Base-by-base conservation (phyloP, 2,329 filamentous ascomycete species). In the Cladosporium sphaerospermum region DNA sequence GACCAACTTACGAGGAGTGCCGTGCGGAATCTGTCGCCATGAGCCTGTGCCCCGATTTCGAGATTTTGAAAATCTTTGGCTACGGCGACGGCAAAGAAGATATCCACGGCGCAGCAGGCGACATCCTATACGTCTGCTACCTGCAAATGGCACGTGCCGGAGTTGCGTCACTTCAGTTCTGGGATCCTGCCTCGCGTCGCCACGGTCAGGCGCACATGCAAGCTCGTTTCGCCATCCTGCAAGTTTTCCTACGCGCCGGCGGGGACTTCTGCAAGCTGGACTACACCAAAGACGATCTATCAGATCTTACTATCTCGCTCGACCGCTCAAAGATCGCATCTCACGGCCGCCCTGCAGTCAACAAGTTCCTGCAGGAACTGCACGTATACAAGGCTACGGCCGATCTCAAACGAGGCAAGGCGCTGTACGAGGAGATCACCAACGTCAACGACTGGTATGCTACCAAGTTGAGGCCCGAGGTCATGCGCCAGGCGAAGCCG, bases 81-180 rank as follows among this genome's bases (percentile, higher is more conserved):
- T 93, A 92, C 56, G 91, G 90, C 28, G 80, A 95, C 61, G 90
- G 90, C 16, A 80, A 73, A 14, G 72, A 78, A 48, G 79, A 95
- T 63, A 85, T 95, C 60, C 74, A 87, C 59, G 79, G 81, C 55
- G 82, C 87, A 64, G 89, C 90, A 9, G 91, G 90, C 41, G 87
- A 96, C 65, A 83, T 99, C 6, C 81, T 97, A 7, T 96, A 92
- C 64, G 83, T 85, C 0, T 85, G 87, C 2, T 99, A 97, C 69
- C 80, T 99, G 9, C 84, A 85, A 61, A 97, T 99, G 92, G 93
- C 93, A 11, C 83, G 91, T 36, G 89, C 90, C n/a, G 93, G 93
- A 56, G 77, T 99, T 42, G 82, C 84, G 5, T 87, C 91, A 1
- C 79, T 97, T 18, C 92, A 97, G 68, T 89, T 93, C 78, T 97